Evolutionary conservation across 148 eudicot species (phyloP), one percentile per base, ranked within the genome.

Genomic region (Spergularia marina): DNA sequence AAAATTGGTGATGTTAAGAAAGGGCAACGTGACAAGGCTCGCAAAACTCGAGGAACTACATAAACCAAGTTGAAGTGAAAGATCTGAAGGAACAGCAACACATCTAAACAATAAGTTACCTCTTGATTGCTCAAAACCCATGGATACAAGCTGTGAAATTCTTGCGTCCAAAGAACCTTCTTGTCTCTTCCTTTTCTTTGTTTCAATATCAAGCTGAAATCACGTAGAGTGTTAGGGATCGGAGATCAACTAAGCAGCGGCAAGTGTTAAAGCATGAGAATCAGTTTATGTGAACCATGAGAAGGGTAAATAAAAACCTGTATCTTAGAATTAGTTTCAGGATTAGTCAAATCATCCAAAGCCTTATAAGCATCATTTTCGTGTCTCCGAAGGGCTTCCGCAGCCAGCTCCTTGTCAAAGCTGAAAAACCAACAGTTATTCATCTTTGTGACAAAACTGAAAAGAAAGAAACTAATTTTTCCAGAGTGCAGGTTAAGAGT

Each of bases 361-460:
- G 97, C 91, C 75, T 80, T 87, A 68, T 89, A 84, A 39, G 82
- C 74, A 76, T 94, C 98, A 85, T 94, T 94, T 79, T 94, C 98
- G 74, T 92, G 90, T 77, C 89, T 86, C 65, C 98, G 83, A 47
- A 94, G 92, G 70, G 96, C 91, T 86, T 94, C 98, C 40, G 96
- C 97, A 74, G 92, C 96, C 76, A 94, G 87, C 71, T 85, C 91
- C 80, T 83, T 90, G 78, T 83, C 93, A 85, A 84, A 94, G 79
- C 97, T 94, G 83, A 60, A 34, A 82, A 63, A 60, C 63, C 36
- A 54, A 63, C 9, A 23, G 30, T n/a, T 44, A n/a, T 74, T 25
- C 12, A 54, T 17, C 21, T 75, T 52, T 66, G 78, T 49, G 15
- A 70, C 60, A 51, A 9, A 23, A 78, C 12, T 55, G 65, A 68